Base-by-base conservation (phyloP, 192 early-diverging fungal species). In the Umbelopsis isabellina region DNA sequence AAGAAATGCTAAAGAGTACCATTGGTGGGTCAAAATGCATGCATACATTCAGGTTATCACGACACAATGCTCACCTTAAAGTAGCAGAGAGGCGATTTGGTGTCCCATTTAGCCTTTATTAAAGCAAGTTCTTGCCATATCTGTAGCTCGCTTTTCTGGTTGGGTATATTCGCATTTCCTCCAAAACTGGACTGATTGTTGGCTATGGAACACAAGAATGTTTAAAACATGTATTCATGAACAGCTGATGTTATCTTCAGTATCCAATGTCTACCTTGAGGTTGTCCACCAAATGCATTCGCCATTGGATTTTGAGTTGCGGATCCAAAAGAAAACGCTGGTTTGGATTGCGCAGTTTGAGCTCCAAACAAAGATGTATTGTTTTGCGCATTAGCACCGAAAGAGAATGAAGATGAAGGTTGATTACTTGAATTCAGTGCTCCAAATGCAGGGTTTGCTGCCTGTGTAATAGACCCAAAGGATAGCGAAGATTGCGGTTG, bases 41-140 rank as follows among this genome's bases (percentile, higher is more conserved):
- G 18, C 15, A 52, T 16, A 25, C 11, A 35, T 0, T 48, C n/a
- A 1, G 12, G 0, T 13, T 2, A 33, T 30, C 13, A 45, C 15
- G 25, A 23, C 12, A 15, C 23, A 20, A 2, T 48, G 46, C 65
- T 37, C 76, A 91, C 91, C 74, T 89, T 90, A 77, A 97, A 95
- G 49, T 91, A 86, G 73, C 92, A 97, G 47, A 83, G 80, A 7
- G 91, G 89, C 51, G 85, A 88, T 37, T 84, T 79, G 11, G 94
- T 90, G 69, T 95, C 87, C 92, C 93, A 97, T 53, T 82, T 79
- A 37, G 87, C 88, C 70, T 89, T 89, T 27, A 95, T 85, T 46
- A 84, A 70, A 72, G 89, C 72, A 13, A 95, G 68, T 44, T 88
- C 81, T 35, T 90, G 87, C 86, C 89, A 87, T 12, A 76, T 76